A percentile compares a stretch with the other conserved stretches of the same genome.
phyloP scores from a whole-genome alignment of 352 stramenopile genomes.

The Phytopythium montanum region DNA sequence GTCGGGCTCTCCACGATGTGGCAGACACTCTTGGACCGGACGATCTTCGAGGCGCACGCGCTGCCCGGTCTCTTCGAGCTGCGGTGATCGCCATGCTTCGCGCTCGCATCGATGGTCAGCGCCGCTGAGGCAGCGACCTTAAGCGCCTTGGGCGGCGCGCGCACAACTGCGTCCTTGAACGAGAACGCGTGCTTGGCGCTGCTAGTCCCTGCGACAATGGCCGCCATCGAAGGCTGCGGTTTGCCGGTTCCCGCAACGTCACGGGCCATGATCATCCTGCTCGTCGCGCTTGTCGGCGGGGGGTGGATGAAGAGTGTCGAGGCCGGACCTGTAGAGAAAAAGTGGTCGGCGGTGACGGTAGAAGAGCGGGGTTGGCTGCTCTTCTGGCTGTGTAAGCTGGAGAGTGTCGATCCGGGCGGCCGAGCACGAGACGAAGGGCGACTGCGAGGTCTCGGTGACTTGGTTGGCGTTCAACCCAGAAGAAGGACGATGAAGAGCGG shows the following conservation, averaged over 20 bases:
- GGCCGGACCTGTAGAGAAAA: background rate
- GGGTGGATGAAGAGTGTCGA: background rate
- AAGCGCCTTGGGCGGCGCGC: conserved; percentile 11
- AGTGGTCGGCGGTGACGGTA: background rate
- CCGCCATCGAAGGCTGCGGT: conserved; percentile 6
- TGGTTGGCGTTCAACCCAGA: background rate
- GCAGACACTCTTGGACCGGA: conserved; percentile 30
- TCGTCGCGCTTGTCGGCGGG: background rate
- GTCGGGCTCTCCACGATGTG: conserved; percentile 36
- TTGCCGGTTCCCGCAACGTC: background rate
- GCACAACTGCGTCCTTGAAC: conserved; percentile 32
- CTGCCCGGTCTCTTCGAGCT: conserved; percentile 1
- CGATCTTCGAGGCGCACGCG: conserved; percentile 11
- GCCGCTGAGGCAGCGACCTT: background rate
- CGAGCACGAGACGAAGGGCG: background rate
- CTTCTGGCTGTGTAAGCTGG: background rate
- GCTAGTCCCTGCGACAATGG: conserved; percentile 7
- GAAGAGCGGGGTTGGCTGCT: background rate
- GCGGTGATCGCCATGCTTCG: conserved; percentile 8
- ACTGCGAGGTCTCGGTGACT: background rate
- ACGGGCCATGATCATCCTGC: conserved; percentile 21
- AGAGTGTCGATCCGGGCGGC: background rate
- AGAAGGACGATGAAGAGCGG: background rate
- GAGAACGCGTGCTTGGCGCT: conserved; percentile 19
- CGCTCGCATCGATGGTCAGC: background rate